A percentile compares a stretch with the other conserved stretches of the same genome.
Evolutionary conservation across 371 early-diverging fungal species (phyloP).

Genomic region (Mucor piriformis): DNA sequence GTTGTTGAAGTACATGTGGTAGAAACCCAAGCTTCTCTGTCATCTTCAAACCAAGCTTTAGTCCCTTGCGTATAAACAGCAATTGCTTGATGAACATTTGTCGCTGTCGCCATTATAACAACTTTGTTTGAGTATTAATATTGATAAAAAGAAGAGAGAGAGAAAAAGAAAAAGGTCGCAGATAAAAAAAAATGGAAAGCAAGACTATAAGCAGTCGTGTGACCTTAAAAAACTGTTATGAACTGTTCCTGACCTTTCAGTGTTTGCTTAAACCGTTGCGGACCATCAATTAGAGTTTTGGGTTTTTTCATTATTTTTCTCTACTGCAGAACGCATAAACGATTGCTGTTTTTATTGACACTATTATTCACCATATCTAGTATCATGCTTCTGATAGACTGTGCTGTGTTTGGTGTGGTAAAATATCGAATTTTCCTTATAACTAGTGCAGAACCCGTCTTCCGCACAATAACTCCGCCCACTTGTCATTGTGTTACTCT

Average conservation of each 20-base stretch:
- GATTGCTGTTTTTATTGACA: too few species aligned
- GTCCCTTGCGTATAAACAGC: conserved; percentile 71
- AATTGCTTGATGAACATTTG: conserved; percentile 46
- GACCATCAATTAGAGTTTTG: conserved; percentile 1
- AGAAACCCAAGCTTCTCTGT: conserved; percentile 83
- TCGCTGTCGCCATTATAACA: neutral
- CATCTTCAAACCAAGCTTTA: conserved; percentile 88
- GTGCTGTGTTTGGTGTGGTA: too few species aligned
- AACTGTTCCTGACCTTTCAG: too few species aligned
- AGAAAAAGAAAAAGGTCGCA: neutral
- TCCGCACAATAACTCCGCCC: neutral
- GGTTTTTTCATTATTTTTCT: too few species aligned
- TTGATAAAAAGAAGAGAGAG: neutral
- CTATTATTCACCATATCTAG: too few species aligned
- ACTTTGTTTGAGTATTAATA: neutral
- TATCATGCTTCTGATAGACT: too few species aligned
- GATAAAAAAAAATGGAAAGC: neutral
- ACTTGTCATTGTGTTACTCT: neutral
- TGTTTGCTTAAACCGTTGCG: neutral
- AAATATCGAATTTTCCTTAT: too few species aligned
- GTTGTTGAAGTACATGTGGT: conserved; percentile 66
- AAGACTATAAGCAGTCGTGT: conserved; percentile 6
- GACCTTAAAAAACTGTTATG: conserved; percentile 1
- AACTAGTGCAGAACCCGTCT: neutral
- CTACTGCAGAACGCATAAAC: too few species aligned